phyloP scores from a whole-genome alignment of 352 stramenopile genomes.

The Phytopythium boreale region DNA sequence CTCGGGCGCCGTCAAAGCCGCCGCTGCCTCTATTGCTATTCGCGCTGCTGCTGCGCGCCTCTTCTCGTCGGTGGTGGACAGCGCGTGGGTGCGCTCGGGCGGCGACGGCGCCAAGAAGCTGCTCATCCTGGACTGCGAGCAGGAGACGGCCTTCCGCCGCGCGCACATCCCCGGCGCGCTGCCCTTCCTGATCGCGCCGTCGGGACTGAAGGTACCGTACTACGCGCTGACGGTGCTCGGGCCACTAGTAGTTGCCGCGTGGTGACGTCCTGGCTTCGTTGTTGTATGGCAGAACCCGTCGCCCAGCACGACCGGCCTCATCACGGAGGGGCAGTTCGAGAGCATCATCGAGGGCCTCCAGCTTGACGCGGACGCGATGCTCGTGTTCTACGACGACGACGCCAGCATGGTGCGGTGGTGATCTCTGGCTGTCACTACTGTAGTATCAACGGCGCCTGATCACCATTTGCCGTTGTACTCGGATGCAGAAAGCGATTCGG shows the following conservation, averaged over 20 bases:
- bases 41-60: background rate
- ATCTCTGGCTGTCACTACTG: background rate
- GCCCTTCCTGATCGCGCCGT: constrained; percentile 39
- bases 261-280: background rate
- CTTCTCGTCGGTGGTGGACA: constrained; percentile 38
- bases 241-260: background rate
- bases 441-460: background rate
- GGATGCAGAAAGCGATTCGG: constrained; percentile 47
- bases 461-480: background rate
- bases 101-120: constrained; percentile 18
- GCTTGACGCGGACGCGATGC: constrained; percentile 41
- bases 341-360: constrained; percentile 40
- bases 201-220: constrained; percentile 40
- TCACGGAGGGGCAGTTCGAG: constrained; percentile 38
- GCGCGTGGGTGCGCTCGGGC: constrained; percentile 31
- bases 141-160: constrained; percentile 42
- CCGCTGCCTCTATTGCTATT: background rate
- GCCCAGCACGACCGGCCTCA: constrained; percentile 38
- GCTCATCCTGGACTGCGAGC: constrained; percentile 59
- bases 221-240: too few species aligned
- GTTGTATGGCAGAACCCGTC: constrained; percentile 20
- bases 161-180: constrained; percentile 48
- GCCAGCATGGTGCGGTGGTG: constrained; percentile 44
- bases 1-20: background rate
- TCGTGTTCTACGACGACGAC: constrained; percentile 83